Conservation (phyloP, 2,329 filamentous ascomycete genomes). For the Aspergillus bombycis region DNA sequence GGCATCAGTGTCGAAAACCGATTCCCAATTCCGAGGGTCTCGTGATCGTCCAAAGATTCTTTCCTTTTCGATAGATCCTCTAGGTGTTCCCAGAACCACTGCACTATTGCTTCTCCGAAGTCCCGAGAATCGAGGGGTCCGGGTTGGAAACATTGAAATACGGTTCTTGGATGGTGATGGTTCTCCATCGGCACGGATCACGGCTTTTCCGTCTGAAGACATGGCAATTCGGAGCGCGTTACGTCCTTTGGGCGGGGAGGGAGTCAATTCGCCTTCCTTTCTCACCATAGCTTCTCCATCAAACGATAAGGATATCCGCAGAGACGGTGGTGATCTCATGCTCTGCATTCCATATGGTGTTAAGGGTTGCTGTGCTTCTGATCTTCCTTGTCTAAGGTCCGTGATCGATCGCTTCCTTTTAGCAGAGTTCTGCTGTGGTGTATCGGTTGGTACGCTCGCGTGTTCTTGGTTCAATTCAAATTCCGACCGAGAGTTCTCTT, state of each 20-base stretch:
- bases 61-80: constrained; percentile 54
- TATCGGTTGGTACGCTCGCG: constrained; percentile 20
- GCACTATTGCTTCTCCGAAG: constrained; percentile 75
- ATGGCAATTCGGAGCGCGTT: constrained; percentile 74
- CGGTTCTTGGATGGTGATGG: constrained; percentile 66
- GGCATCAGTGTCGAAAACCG: constrained; percentile 79
- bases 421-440: constrained; percentile 22
- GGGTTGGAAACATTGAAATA: constrained; percentile 51
- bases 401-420: constrained; percentile 41
- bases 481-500: constrained; percentile 24
- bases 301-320: constrained; percentile 46
- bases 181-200: constrained; percentile 71
- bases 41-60: constrained; percentile 74
- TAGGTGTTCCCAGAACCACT: constrained; percentile 60
- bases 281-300: constrained; percentile 45
- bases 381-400: constrained; percentile 27
- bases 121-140: constrained; percentile 54
- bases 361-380: constrained; percentile 15
- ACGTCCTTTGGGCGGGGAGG: constrained; percentile 44
- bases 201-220: constrained; percentile 88
- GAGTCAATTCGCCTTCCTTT: constrained; percentile 43
- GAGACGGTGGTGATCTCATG: constrained; percentile 39
- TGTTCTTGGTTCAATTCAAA: constrained; percentile 16
- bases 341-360: constrained; percentile 25
- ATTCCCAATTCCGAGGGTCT: constrained; percentile 88